Evolutionary conservation across 805 yeast species (phyloP).

Genomic region (Saturnispora diversa): DNA sequence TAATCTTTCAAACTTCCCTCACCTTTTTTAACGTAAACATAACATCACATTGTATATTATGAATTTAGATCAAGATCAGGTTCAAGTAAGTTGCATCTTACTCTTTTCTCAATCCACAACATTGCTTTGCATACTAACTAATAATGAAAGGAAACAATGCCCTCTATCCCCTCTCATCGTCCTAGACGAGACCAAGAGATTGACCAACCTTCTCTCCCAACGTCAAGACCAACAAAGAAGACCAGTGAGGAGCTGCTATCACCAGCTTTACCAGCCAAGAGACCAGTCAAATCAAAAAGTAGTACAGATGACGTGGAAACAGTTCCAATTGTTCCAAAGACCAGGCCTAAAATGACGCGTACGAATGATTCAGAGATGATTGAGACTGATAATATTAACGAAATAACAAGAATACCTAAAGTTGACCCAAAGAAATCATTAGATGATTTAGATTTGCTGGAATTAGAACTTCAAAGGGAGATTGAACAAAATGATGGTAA

Average conservation of each 20-base stretch:
- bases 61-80: neutral
- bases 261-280: constrained; percentile 16
- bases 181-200: constrained; percentile 11
- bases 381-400: neutral
- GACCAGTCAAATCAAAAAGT: constrained; percentile 15
- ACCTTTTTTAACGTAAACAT: neutral
- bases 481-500: neutral
- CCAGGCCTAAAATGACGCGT: constrained; percentile 2
- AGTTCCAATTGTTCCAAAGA: neutral
- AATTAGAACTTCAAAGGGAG: constrained; percentile 1
- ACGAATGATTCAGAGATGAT: neutral
- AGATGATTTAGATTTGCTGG: constrained; percentile 4
- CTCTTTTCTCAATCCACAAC: too few relatives aligned
- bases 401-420: constrained; percentile 7
- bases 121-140: neutral
- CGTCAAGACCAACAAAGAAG: constrained; percentile 1
- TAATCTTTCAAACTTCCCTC: neutral
- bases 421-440: neutral
- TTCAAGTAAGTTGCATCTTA: too few relatives aligned
- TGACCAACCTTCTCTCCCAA: constrained; percentile 3
- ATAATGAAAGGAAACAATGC: neutral
- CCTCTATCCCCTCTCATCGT: neutral
- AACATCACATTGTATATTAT: neutral
- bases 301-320: too few relatives aligned
- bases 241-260: neutral